Evolutionary conservation across 495 filamentous ascomycete species (phyloP).

Genomic region (Penicillium pancosmium): DNA sequence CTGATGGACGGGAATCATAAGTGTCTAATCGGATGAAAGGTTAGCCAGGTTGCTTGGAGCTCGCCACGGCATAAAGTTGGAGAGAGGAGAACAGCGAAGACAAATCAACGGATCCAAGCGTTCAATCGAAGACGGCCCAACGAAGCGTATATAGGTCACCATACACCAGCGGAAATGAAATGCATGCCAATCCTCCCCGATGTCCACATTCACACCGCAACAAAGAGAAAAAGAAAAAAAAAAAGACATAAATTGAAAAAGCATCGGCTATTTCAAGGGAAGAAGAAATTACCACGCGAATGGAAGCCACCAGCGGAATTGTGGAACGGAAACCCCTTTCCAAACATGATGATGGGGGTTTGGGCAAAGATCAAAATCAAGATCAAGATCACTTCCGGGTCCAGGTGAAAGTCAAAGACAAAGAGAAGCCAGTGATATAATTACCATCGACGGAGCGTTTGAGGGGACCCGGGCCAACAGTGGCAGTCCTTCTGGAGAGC

Average conservation of each 20-base stretch:
- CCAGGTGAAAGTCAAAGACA: conserved; percentile 8
- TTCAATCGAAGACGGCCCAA: conserved; percentile 15
- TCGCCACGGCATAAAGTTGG: conserved; percentile 13
- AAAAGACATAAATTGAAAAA: background rate
- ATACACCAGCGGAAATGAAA: conserved; percentile 20
- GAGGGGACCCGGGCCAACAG: conserved; percentile 51
- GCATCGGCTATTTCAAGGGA: conserved; percentile 20
- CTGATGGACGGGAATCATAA: conserved; percentile 34
- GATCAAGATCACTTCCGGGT: background rate
- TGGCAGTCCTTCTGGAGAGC: conserved; percentile 37
- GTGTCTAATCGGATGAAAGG: conserved; percentile 27
- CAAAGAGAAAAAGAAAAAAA: conserved; percentile 14
- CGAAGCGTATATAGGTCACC: conserved; percentile 13
- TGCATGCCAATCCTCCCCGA: conserved; percentile 9
- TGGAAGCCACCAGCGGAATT: conserved; percentile 48
- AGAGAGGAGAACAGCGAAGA: conserved; percentile 17
- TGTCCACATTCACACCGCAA: conserved; percentile 6
- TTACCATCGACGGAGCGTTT: conserved; percentile 82
- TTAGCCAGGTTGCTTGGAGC: conserved; percentile 14
- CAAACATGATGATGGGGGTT: conserved; percentile 41
- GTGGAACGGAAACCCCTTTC: conserved; percentile 45
- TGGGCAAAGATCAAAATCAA: conserved; percentile 8
- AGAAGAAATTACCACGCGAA: conserved; percentile 51
- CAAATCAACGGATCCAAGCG: conserved; percentile 23
- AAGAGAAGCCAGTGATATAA: conserved; percentile 26